Conservation (phyloP, 768 basidiomycete species). For the Tulasnella sp. region DNA sequence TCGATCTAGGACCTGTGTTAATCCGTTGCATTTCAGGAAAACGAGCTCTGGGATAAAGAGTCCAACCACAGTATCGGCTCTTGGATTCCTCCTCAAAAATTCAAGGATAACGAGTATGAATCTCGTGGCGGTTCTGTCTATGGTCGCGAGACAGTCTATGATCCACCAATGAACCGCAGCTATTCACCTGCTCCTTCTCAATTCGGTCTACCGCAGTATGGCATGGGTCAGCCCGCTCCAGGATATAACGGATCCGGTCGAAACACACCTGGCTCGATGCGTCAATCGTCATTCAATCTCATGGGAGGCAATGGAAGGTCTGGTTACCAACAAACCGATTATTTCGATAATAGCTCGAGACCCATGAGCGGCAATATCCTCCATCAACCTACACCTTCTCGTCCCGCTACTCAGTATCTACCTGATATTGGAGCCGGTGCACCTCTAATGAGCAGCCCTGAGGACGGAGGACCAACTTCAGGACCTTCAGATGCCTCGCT, state of each 20-base stretch:
- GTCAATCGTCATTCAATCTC: conserved; percentile 29
- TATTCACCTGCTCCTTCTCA: conserved; percentile 70
- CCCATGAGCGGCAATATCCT: neutral
- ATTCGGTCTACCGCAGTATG: no score
- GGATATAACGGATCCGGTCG: conserved; percentile 39
- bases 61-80: conserved; percentile 91
- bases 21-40: conserved; percentile 42
- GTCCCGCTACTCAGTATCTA: conserved; percentile 64
- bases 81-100: conserved; percentile 69
- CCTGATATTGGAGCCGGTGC: conserved; percentile 35
- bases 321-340: conserved; percentile 36
- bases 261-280: conserved; percentile 34
- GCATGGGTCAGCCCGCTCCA: conserved; percentile 24
- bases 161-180: conserved; percentile 40
- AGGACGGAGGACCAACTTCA: conserved; percentile 10
- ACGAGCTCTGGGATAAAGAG: conserved; percentile 95
- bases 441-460: conserved; percentile 18
- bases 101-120: conserved; percentile 52
- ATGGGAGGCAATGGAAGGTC: conserved; percentile 6
- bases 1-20: neutral
- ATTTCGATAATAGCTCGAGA: neutral
- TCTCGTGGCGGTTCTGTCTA: conserved; percentile 70
- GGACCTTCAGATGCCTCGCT: conserved; percentile 54
- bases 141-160: conserved; percentile 79
- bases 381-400: conserved; percentile 46